phyloP scores from a whole-genome alignment of 768 basidiomycete genomes.

The Rhodotorula paludigena region DNA sequence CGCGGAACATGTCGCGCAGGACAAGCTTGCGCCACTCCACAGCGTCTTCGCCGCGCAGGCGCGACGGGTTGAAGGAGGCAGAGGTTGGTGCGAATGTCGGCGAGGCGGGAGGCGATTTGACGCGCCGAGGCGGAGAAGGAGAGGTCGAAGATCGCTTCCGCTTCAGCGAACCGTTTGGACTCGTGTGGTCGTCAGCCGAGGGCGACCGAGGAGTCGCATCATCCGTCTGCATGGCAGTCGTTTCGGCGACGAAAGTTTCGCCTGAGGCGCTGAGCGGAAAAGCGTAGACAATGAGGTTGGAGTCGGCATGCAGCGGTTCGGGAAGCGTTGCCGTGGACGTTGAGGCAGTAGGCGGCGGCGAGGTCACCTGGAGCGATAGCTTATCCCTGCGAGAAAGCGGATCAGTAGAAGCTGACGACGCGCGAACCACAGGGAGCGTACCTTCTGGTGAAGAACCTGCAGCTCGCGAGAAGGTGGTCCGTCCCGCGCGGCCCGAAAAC shows the following conservation, averaged over 20 bases:
- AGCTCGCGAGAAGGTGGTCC: constrained; percentile 13
- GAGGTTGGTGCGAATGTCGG: constrained; percentile 3
- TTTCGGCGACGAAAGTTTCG: background rate
- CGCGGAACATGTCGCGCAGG: constrained; percentile 46
- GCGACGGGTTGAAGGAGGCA: constrained; percentile 21
- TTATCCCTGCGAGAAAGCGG: constrained; percentile 51
- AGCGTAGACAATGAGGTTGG: constrained; percentile 61
- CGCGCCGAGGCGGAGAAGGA: constrained; percentile 20
- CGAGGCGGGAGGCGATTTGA: constrained; percentile 22
- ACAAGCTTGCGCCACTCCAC: constrained; percentile 40
- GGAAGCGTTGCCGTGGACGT: constrained; percentile 20
- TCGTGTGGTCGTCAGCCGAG: too few species aligned
- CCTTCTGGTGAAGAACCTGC: constrained; percentile 25
- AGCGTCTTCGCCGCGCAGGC: constrained; percentile 4
- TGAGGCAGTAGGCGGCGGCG: constrained; percentile 44
- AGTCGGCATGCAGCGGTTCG: constrained; percentile 17
- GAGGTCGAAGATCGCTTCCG: constrained; percentile 43
- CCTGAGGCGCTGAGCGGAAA: constrained; percentile 51
- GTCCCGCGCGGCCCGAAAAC: constrained; percentile 59
- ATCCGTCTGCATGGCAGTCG: too few species aligned
- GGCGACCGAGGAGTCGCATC: too few species aligned
- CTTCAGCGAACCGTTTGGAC: constrained; percentile 30
- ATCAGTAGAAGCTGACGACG: background rate
- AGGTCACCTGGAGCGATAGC: constrained; percentile 54
- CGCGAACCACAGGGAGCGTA: background rate